Conservation (phyloP, 495 filamentous ascomycete genomes). For the Lophiotrema nucula region DNA sequence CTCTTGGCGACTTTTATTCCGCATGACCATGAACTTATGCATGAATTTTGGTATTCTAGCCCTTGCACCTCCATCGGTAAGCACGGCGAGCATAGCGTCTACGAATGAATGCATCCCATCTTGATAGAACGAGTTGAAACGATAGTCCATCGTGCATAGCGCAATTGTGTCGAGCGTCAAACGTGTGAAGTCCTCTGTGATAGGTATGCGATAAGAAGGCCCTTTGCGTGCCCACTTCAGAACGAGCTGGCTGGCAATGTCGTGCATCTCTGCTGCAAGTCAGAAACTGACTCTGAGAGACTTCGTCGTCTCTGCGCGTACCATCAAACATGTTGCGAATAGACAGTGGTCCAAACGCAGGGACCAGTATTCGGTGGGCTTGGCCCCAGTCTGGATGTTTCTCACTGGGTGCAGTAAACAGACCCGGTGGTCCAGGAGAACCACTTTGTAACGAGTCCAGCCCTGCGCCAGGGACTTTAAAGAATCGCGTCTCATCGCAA, state of each 20-base stretch:
- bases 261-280: constrained; percentile 60
- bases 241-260: constrained; percentile 66
- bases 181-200: constrained; percentile 72
- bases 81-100: constrained; percentile 59
- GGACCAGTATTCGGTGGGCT: constrained; percentile 29
- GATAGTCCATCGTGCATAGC: constrained; percentile 68
- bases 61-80: constrained; percentile 56
- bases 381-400: constrained; percentile 9
- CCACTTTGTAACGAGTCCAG: neutral
- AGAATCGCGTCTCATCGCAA: constrained; percentile 28
- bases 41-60: constrained; percentile 52
- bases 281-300: too few relatives aligned
- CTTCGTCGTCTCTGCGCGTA: too few relatives aligned
- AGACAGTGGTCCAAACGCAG: constrained; percentile 69
- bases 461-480: constrained; percentile 5
- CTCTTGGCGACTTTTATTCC: constrained; percentile 54
- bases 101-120: constrained; percentile 56
- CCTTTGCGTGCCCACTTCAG: constrained; percentile 75
- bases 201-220: constrained; percentile 52
- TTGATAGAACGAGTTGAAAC: constrained; percentile 74
- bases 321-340: constrained; percentile 50
- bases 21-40: constrained; percentile 49
- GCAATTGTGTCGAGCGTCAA: constrained; percentile 72
- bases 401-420: constrained; percentile 8
- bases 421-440: neutral